Conservation (phyloP, 176 grass and related monocot species). For the Alopecurus myosuroides region DNA sequence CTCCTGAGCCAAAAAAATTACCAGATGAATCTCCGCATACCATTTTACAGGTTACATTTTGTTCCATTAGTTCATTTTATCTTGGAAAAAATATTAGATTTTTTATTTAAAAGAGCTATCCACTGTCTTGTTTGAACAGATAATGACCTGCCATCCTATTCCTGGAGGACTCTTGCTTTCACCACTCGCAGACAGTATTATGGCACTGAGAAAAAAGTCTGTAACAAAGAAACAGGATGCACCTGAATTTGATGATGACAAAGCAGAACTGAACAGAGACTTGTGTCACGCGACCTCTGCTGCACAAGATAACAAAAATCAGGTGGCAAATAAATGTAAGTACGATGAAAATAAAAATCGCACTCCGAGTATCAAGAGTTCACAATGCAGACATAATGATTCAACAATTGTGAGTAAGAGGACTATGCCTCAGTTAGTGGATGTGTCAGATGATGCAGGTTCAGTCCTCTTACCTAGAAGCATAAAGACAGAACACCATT, state of each 20-base stretch:
- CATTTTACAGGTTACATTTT: conserved; percentile 53
- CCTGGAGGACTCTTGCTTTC: conserved; percentile 54
- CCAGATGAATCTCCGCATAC: conserved; percentile 40
- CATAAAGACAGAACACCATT: conserved; percentile 24
- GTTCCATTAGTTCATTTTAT: background rate
- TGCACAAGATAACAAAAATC: conserved; percentile 22
- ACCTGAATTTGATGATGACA: conserved; percentile 3
- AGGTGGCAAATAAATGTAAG: conserved; percentile 29
- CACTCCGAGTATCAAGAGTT: conserved; percentile 9
- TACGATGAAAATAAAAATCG: conserved; percentile 23
- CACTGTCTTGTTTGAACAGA: conserved; percentile 41
- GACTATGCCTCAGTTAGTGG: conserved; percentile 15
- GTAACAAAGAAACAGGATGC: conserved; percentile 23
- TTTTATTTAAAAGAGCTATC: conserved; percentile 11
- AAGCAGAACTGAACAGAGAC: background rate
- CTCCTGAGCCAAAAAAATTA: conserved; percentile 13
- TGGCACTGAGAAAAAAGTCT: conserved; percentile 39
- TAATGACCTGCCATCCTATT: conserved; percentile 53
- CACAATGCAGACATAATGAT: conserved; percentile 18
- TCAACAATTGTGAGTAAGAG: conserved; percentile 27
- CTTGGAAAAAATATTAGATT: background rate
- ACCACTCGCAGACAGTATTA: conserved; percentile 42
- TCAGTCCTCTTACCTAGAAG: conserved; percentile 18
- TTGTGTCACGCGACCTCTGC: background rate
- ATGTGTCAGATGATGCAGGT: conserved; percentile 30